Conservation (phyloP, 176 grass and related monocot genomes). For the Echinochloa phyllopogon region DNA sequence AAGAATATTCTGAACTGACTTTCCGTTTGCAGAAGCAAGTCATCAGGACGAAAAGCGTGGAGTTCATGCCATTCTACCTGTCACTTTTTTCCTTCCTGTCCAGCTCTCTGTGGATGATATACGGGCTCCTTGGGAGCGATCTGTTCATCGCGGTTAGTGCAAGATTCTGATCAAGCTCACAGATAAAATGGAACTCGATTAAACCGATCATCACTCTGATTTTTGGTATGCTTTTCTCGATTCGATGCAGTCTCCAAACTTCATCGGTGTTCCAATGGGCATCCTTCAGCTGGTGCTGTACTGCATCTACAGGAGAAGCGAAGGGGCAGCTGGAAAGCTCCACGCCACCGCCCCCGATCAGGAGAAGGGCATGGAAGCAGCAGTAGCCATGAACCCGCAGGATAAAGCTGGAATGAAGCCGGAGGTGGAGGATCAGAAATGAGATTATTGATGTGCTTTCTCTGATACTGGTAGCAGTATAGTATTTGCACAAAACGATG, state of each 20-base stretch:
- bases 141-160: slow-evolving; percentile 58
- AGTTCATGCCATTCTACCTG: slow-evolving; percentile 82
- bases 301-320: slow-evolving; percentile 66
- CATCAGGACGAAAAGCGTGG: slow-evolving; percentile 67
- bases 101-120: slow-evolving; percentile 68
- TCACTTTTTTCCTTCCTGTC: slow-evolving; percentile 72
- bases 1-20: neutral
- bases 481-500: too few species aligned
- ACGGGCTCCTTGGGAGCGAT: slow-evolving; percentile 63
- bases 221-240: neutral
- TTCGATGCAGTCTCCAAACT: slow-evolving; percentile 60
- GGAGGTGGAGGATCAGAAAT: neutral
- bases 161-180: neutral
- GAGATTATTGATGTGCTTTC: neutral
- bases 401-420: neutral
- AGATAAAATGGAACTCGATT: neutral
- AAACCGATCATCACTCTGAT: neutral
- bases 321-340: slow-evolving; percentile 24
- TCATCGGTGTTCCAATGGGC: slow-evolving; percentile 64
- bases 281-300: slow-evolving; percentile 64
- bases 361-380: slow-evolving; percentile 33
- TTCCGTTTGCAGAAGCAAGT: slow-evolving; percentile 57
- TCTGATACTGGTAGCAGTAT: neutral
- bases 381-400: neutral
- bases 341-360: slow-evolving; percentile 2